Evolutionary conservation across 768 basidiomycete species (phyloP).

Genomic region (Neoboletus magnificus): DNA sequence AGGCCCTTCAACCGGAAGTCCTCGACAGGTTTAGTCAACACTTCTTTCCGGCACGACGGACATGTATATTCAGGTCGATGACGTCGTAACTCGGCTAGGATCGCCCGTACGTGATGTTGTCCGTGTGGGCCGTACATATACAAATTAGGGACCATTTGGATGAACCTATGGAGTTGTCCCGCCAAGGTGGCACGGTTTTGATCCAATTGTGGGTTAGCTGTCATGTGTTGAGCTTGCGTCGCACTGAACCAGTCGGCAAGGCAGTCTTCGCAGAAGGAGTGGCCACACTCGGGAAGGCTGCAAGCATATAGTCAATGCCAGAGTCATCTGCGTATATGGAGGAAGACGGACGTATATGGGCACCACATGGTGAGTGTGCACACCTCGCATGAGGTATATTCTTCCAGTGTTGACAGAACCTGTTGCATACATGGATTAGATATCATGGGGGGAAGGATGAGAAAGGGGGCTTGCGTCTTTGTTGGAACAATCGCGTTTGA

Average conservation of each 20-base stretch:
- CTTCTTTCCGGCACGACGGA: constrained; percentile 57
- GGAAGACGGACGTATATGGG: constrained; percentile 55
- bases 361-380: constrained; percentile 63
- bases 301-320: neutral
- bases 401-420: constrained; percentile 48
- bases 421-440: constrained; percentile 17
- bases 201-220: constrained; percentile 44
- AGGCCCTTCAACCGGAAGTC: constrained; percentile 60
- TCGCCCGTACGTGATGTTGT: constrained; percentile 14
- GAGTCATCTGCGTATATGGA: neutral
- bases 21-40: constrained; percentile 52
- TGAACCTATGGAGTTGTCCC: constrained; percentile 14
- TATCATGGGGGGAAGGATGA: neutral
- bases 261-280: constrained; percentile 64
- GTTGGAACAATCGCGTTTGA: constrained; percentile 12
- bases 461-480: constrained; percentile 5
- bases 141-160: constrained; percentile 23
- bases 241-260: constrained; percentile 54
- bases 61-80: constrained; percentile 57
- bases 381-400: constrained; percentile 59
- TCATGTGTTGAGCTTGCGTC: constrained; percentile 47
- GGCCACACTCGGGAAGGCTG: constrained; percentile 66
- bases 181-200: constrained; percentile 24
- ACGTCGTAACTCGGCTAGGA: constrained; percentile 25
- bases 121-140: constrained; percentile 16